Evolutionary conservation across 306 rosid species (phyloP).

Genomic region (Rosa chinensis): DNA sequence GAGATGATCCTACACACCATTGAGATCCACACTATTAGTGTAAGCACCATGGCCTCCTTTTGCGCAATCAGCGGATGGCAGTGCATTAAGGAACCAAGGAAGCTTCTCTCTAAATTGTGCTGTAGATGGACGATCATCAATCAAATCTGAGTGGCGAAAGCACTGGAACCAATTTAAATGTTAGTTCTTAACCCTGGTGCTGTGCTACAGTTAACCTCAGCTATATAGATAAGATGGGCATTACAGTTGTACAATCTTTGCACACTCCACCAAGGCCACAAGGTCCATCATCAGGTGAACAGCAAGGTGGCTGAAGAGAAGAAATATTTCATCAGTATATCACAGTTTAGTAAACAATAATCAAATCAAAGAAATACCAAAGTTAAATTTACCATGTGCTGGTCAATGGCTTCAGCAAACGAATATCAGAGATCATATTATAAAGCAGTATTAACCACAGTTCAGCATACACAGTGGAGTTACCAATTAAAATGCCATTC

Average conservation of each 20-base stretch:
- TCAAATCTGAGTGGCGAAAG: constrained; percentile 91
- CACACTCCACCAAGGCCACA: constrained; percentile 90
- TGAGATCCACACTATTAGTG: constrained; percentile 89
- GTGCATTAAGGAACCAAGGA: constrained; percentile 96
- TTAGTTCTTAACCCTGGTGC: constrained; percentile 30
- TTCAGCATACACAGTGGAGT: neutral
- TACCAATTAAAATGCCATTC: neutral
- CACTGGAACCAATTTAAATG: constrained; percentile 60
- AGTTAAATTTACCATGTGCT: neutral
- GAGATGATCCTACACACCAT: constrained; percentile 50
- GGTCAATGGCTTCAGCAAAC: neutral
- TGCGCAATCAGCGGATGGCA: constrained; percentile 99
- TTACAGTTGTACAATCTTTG: constrained; percentile 94
- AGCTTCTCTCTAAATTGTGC: constrained; percentile 86
- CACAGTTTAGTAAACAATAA: constrained; percentile 22
- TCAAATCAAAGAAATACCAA: neutral
- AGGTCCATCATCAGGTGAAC: constrained; percentile 77
- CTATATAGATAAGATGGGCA: constrained; percentile 28
- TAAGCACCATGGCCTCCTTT: constrained; percentile 99
- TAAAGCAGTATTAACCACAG: constrained; percentile 16
- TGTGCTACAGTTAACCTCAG: constrained; percentile 4
- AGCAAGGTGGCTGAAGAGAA: constrained; percentile 82
- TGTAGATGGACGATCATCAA: constrained; percentile 89
- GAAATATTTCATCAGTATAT: constrained; percentile 31
- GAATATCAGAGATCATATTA: neutral